Percentiles rank a stretch among this genome's conserved stretches.
These are phyloP conservation scores for Dioscorea dumetorum DNA, from an alignment of 106 monocot species.

Conservation along the genomic window DNA sequence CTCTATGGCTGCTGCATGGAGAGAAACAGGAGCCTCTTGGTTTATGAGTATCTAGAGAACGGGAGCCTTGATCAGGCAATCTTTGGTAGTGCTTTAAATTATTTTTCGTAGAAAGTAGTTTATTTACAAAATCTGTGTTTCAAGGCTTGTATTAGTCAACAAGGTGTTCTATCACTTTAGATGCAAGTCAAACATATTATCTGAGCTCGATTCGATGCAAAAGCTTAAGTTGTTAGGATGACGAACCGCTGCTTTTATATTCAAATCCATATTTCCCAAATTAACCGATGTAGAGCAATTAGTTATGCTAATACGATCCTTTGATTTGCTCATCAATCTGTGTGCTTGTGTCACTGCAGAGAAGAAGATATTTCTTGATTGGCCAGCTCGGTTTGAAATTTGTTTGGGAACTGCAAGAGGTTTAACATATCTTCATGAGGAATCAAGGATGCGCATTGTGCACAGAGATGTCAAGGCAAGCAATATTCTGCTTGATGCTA, in stretches of 20 bases:
- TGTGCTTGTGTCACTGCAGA: neutral
- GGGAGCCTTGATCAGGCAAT: slow-evolving; percentile 79
- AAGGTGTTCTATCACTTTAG: no score
- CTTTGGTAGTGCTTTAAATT: slow-evolving; percentile 42
- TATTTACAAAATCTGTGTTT: slow-evolving; percentile 16
- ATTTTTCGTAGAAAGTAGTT: neutral
- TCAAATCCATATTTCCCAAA: no score
- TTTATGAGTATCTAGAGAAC: slow-evolving; percentile 76
- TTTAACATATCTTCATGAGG: slow-evolving; percentile 79
- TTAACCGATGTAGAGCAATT: no score
- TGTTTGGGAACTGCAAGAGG: slow-evolving; percentile 75
- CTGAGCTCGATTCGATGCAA: no score
- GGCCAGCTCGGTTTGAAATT: slow-evolving; percentile 74
- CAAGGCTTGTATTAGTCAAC: no score
- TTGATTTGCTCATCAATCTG: no score
- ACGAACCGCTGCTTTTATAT: no score
- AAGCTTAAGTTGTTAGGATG: no score
- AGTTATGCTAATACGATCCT: no score
- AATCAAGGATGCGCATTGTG: slow-evolving; percentile 62
- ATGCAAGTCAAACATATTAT: no score
- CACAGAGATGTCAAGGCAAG: slow-evolving; percentile 80
- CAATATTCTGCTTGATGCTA: slow-evolving; percentile 67
- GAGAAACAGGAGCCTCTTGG: slow-evolving; percentile 57
- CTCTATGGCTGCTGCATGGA: slow-evolving; percentile 85
- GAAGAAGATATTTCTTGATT: slow-evolving; percentile 38